Base-by-base conservation (phyloP, 352 stramenopile genomes). In the Lagenidium giganteum region DNA sequence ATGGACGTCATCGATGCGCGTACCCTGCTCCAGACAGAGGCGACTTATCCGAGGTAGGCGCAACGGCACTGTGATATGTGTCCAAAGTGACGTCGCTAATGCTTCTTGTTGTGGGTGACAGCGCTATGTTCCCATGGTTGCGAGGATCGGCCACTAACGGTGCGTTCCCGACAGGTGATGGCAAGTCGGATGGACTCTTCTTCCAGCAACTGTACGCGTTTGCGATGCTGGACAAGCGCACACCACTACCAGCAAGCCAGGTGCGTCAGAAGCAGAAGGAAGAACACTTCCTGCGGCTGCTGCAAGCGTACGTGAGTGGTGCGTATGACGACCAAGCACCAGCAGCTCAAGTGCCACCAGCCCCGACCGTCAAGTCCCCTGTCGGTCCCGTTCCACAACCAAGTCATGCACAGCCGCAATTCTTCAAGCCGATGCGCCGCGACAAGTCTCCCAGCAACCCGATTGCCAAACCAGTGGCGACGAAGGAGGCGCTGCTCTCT, bases 131-230 rank as follows among this genome's bases (percentile, higher is more conserved):
- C 51, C 74, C 74, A 12, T 90, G 74, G 74, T 45, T 90, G 26
- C 75, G 75, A 8, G n/a, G n/a, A n/a, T n/a, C n/a, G n/a, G n/a
- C n/a, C n/a, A n/a, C n/a, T n/a, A n/a, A n/a, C n/a, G n/a, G n/a
- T n/a, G 81, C 78, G 50, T 77, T 84, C 41, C 70, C 76, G 2
- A 65, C 63, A 8, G 69, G 64, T 0, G 53, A 77, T 4, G 57
- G 70, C 29, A 56, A 77, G 20, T 67, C 64, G 5, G 55, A 72
- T 8, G 78, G 74, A 0, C 58, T 92, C 6, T 92, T 92, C 43
- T 92, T 90, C 61, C 80, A 92, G 60, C 80, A 92, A 47, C 53
- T 92, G 2, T 88, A 89, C 47, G 80, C 80, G 8, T 89, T 87
- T 50, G 83, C 72, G 12, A 38, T 90, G 17, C 85, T 92, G 40